Base-by-base conservation (phyloP, 2,329 filamentous ascomycete genomes). In the Fonsecaea nubica region DNA sequence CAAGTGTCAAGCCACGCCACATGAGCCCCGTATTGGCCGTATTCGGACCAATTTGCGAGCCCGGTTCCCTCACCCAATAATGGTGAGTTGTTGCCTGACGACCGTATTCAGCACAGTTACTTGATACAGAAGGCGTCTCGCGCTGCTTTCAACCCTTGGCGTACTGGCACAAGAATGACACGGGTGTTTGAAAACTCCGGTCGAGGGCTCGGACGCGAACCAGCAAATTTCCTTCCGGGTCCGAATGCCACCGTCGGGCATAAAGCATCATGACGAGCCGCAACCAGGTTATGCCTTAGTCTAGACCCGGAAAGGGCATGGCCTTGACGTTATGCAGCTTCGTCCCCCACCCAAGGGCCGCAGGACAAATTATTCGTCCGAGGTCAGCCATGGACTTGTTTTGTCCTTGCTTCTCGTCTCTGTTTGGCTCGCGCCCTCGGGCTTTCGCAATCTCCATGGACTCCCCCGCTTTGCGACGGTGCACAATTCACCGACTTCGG, bases 381-480 rank as follows among this genome's bases (percentile, higher is more conserved):
- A 50, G n/a, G 21, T 32, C 25, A 40, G 25, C 45, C 30, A 12
- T 35, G 25, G 15, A 13, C n/a, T n/a, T 18, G 15, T 36, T 7
- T 15, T 12, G 4, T n/a, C 15, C 15, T 42, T 5, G 40, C 15
- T 42, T 8, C 40, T 42, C 40, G 15, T n/a, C 40, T 4, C 40
- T 42, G 15, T n/a, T 42, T 42, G 40, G 40, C 42, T 40, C 58
- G 45, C 45, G 58, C 33, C 4, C 33, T 61, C 58, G 58, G 58
- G 2, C 57, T 61, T 61, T 61, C 45, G 58, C 45, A 61, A 61
- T 38, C 58, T 61, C 58, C 58, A 52, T 61, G 45, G 38, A 42
- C 57, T 32, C n/a, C n/a, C n/a, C 36, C 40, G 12, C 42, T 21
- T 18, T 2, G 40, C 40, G 42, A 9, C 18, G 9, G 45, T 25